phyloP scores from a whole-genome alignment of 176 grass and related monocot species.

The Oryza rufipogon region DNA sequence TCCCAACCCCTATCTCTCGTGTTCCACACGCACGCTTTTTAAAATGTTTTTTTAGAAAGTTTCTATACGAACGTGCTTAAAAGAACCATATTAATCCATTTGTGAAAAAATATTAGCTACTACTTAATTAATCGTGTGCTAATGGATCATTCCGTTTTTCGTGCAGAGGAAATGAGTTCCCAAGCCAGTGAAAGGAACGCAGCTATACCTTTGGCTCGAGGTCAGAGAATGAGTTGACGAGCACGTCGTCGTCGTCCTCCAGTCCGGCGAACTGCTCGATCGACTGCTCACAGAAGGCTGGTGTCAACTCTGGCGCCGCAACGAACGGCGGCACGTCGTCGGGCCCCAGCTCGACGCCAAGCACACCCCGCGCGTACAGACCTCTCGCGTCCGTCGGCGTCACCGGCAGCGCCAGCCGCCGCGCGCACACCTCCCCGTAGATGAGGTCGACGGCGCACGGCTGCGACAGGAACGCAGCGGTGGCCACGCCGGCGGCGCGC shows the following conservation, averaged over 20 bases:
- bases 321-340: slow-evolving; percentile 32
- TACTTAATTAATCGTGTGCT: too few species aligned
- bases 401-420: not conserved
- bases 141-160: too few species aligned
- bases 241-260: slow-evolving; percentile 29
- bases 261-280: slow-evolving; percentile 20
- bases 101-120: too few species aligned
- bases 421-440: slow-evolving; percentile 30
- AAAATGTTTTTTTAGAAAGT: too few species aligned
- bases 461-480: slow-evolving; percentile 24
- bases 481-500: not conserved
- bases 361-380: not conserved
- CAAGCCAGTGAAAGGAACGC: too few species aligned
- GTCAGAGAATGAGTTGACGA: slow-evolving; percentile 20
- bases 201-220: slow-evolving; percentile 19
- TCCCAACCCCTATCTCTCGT: too few species aligned
- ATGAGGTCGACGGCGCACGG: slow-evolving; percentile 13
- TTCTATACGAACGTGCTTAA: too few species aligned
- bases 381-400: not conserved
- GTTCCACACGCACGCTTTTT: too few species aligned
- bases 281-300: fast-evolving
- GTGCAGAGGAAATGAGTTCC: too few species aligned
- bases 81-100: too few species aligned
- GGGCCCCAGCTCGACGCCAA: not conserved
- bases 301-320: not conserved